Evolutionary conservation across 129 eudicot species (phyloP), one percentile per base, ranked within the genome.

Genomic region (Pulicaria dysenterica): DNA sequence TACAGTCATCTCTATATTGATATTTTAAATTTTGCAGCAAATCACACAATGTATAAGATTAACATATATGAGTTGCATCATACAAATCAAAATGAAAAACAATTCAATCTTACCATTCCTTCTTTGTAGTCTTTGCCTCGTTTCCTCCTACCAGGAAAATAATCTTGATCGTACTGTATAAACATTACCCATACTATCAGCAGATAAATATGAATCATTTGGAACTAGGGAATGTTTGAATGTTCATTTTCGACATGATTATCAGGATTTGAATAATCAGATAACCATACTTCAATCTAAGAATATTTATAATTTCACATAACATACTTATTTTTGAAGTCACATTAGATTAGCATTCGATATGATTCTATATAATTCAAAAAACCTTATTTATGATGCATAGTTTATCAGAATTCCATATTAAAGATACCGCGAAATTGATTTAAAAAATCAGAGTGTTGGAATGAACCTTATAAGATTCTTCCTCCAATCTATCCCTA

Each of bases 91-190:
- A 60, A 70, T 31, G 10, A 11, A 19, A 5, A 65, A n/a, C n/a
- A 16, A 54, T 11, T 50, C 42, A n/a, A 54, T 56, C 88, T 70
- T 81, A 90, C 99, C 99, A 95, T 95, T 81, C 90, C 99, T 73
- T 95, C 95, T 76, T 84, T 76, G 73, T 90, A 95, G 69, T 95
- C 99, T 79, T 95, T 91, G 72, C 99, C 99, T 76, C 99, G 76
- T 77, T 95, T 95, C 77, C 99, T 83, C 85, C 99, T 84, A 60
- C 99, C 99, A 17, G 99, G 99, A 76, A 82, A 84, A 81, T 88
- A 88, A 82, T 95, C 99, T 84, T 95, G 97, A 82, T 95, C 99
- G 78, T 86, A 58, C 99, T 95, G 88, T 15, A 83, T 24, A 58
- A 16, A 77, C 50, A 67, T 67, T 13, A 74, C 50, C 34, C 55